Percentiles rank a stretch among this genome's conserved stretches.
Evolutionary conservation across 2,329 filamentous ascomycete genomes (phyloP).

Genomic region (Lanzia echinophila): DNA sequence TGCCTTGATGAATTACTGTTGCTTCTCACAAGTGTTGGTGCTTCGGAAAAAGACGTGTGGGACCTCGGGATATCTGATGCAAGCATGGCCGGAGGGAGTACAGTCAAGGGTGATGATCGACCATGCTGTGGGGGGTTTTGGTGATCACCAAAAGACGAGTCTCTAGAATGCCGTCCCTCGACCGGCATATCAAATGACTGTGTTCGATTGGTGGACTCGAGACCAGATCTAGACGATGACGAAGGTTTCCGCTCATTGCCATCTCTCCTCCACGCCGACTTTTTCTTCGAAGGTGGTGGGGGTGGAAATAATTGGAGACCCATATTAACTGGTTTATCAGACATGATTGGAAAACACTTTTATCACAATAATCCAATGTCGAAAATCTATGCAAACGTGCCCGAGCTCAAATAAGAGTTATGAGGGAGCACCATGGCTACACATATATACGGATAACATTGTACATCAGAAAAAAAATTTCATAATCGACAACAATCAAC

Average conservation of each 20-base stretch:
- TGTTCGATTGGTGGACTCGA: constrained; percentile 17
- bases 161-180: constrained; percentile 15
- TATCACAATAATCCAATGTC: constrained; percentile 3
- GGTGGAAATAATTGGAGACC: constrained; percentile 30
- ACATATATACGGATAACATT: constrained; percentile 4
- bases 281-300: constrained; percentile 23
- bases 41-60: constrained; percentile 46
- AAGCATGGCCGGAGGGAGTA: constrained; percentile 24
- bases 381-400: not conserved
- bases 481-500: not conserved
- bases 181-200: constrained; percentile 18
- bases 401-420: not conserved
- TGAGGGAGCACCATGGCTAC: constrained; percentile 2
- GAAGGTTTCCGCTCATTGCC: constrained; percentile 24
- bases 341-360: constrained; percentile 16
- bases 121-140: constrained; percentile 15
- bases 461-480: constrained; percentile 5
- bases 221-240: constrained; percentile 17
- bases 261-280: constrained; percentile 20
- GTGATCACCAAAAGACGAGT: constrained; percentile 18
- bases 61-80: constrained; percentile 33
- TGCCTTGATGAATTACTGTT: constrained; percentile 45
- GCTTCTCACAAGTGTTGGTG: constrained; percentile 43
- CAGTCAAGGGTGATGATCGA: constrained; percentile 16
- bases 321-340: constrained; percentile 23